Evolutionary conservation across 2,329 filamentous ascomycete species (phyloP), one percentile per base, ranked within the genome.

Genomic region (Colletotrichum acutatum): DNA sequence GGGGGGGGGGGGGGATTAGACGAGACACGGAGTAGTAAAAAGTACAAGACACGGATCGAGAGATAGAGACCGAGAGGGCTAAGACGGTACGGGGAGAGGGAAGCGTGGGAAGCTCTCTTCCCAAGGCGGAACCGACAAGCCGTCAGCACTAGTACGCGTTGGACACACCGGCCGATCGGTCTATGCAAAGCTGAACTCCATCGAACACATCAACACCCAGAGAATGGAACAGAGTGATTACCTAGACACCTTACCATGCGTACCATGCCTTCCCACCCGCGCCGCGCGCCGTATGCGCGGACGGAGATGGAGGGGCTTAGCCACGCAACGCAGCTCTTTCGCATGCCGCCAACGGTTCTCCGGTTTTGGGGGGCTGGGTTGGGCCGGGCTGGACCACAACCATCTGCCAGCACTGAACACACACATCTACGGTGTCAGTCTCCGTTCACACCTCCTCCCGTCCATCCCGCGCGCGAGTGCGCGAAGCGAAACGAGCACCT

Each of bases 111-210:
- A 34, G 32, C 32, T 34, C 32, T 34, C 32, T 16, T 14, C 37
- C 16, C 24, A 30, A 61, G 19, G 22, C 16, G n/a, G 42, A 49
- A 49, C 63, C 59, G 26, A 22, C 11, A 12, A 28, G 26, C 42
- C 42, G 71, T 73, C 66, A 71, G 71, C 71, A 65, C 71, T 73
- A 73, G 71, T 66, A 58, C 61, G 42, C 49, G 22, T 70, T 60
- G 54, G 66, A 62, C 24, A 61, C 66, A 61, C 66, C 70, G 66
- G 46, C 32, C 34, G 59, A 32, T 24, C 34, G 59, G 46, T 52
- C 32, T 49, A 14, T 37, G 49, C 52, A 49, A n/a, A 49, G 42
- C 42, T 49, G 42, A 49, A 49, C 12, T 34, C 32, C 32, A 22
- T 49, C 19, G 8, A 49, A 49, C 19, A 49, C 26, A 42, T 42